Evolutionary conservation across 2,329 filamentous ascomycete species (phyloP).

Genomic region (Colletotrichum aenigma): DNA sequence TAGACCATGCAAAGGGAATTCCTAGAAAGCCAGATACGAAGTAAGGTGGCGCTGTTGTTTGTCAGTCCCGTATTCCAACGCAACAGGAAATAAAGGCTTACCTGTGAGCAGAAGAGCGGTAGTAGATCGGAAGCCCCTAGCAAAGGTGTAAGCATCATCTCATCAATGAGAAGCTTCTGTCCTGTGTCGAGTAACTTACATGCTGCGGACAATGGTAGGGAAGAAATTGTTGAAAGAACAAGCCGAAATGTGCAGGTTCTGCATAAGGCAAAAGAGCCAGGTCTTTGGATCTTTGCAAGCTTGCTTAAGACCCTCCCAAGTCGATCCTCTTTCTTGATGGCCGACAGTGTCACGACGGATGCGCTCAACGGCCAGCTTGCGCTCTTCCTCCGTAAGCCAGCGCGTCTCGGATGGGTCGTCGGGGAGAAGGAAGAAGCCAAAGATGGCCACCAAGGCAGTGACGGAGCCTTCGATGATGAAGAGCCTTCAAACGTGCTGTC

Average conservation of each 20-base stretch:
- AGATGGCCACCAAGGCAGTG: constrained; percentile 40
- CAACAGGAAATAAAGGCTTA: neutral
- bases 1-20: constrained; percentile 34
- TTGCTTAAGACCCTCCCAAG: constrained; percentile 10
- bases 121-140: constrained; percentile 8
- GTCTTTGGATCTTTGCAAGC: constrained; percentile 27
- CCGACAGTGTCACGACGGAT: constrained; percentile 15
- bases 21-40: constrained; percentile 26
- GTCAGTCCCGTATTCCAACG: neutral
- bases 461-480: constrained; percentile 30
- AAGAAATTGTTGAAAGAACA: constrained; percentile 25
- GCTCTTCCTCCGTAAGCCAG: constrained; percentile 10
- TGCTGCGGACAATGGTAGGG: constrained; percentile 21
- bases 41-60: constrained; percentile 15
- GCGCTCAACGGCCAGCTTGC: neutral
- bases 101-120: constrained; percentile 38
- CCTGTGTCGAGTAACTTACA: neutral
- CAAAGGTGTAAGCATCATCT: neutral
- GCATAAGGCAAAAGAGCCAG: constrained; percentile 23
- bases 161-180: accelerated
- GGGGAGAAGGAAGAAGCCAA: constrained; percentile 40
- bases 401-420: constrained; percentile 30
- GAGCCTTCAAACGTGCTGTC: neutral
- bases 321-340: constrained; percentile 1
- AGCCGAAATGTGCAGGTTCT: constrained; percentile 9